Evolutionary conservation across 768 basidiomycete genomes (phyloP).

Genomic region (Rhizopogon salebrosus): DNA sequence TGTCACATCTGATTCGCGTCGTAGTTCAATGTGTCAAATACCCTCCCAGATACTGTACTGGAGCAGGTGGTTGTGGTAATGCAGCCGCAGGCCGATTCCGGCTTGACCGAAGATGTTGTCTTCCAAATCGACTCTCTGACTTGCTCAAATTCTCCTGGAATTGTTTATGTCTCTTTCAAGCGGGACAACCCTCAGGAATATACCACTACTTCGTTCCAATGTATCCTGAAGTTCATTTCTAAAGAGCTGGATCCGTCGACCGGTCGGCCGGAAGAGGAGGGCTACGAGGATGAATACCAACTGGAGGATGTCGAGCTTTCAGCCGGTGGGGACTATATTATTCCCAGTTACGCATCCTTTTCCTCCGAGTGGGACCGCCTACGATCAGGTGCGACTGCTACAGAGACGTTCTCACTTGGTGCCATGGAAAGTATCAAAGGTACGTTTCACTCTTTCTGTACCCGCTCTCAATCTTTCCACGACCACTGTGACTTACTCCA

Average conservation of each 20-base stretch:
- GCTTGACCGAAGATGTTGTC: conserved; percentile 90
- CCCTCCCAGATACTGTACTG: conserved; percentile 89
- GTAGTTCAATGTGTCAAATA: conserved; percentile 97
- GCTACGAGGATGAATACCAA: conserved; percentile 99
- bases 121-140: conserved; percentile 75
- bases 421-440: conserved; percentile 94
- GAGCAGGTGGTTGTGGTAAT: conserved; percentile 94
- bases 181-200: conserved; percentile 75
- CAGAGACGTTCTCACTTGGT: conserved; percentile 90
- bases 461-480: conserved; percentile 4
- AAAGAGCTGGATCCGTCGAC: conserved; percentile 96
- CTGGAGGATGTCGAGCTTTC: conserved; percentile 93
- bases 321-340: conserved; percentile 89
- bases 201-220: conserved; percentile 79
- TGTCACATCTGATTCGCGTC: conserved; percentile 7
- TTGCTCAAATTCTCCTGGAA: conserved; percentile 67
- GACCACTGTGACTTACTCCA: conserved; percentile 2
- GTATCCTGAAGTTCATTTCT: conserved; percentile 89
- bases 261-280: conserved; percentile 94
- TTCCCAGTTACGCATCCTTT: conserved; percentile 93
- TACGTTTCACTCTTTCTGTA: conserved; percentile 32
- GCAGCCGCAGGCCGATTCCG: conserved; percentile 70
- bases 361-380: conserved; percentile 93
- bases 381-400: conserved; percentile 67
- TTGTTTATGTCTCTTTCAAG: conserved; percentile 92